phyloP scores from a whole-genome alignment of 1,139 yeast genomes.

The Meyerozyma guilliermondii region DNA sequence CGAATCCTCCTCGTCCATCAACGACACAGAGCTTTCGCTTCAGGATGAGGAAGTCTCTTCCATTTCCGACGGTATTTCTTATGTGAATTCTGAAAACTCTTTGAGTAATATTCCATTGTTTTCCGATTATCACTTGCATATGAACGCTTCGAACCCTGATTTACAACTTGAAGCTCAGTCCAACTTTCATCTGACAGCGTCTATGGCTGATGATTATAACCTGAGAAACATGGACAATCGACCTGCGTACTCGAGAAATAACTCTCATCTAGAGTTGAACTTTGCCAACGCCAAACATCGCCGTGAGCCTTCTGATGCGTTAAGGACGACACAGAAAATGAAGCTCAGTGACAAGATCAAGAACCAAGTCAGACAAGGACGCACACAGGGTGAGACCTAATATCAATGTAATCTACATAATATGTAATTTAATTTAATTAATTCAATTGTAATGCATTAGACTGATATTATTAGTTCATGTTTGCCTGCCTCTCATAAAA shows the following conservation, averaged over 20 bases:
- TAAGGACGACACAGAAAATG: slow-evolving; percentile 7
- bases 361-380: slow-evolving; percentile 29
- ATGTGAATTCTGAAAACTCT: slow-evolving; percentile 49
- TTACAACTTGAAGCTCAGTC: slow-evolving; percentile 24
- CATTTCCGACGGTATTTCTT: slow-evolving; percentile 48
- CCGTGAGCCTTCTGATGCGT: slow-evolving; percentile 4
- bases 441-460: not conserved
- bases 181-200: slow-evolving; percentile 20
- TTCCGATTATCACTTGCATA: slow-evolving; percentile 39
- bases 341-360: slow-evolving; percentile 32
- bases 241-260: slow-evolving; percentile 16
- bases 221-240: slow-evolving; percentile 5
- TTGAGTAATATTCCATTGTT: slow-evolving; percentile 54
- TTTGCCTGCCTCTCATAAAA: slow-evolving; percentile 75
- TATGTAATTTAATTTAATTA: slow-evolving; percentile 2
- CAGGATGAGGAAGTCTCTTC: slow-evolving; percentile 27
- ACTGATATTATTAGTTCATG: slow-evolving; percentile 10
- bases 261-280: slow-evolving; percentile 34
- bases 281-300: slow-evolving; percentile 16
- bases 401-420: not conserved
- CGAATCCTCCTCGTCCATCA: slow-evolving; percentile 6
- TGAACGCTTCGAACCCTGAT: slow-evolving; percentile 24
- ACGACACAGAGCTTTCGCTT: slow-evolving; percentile 19
- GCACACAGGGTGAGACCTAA: slow-evolving; percentile 13
- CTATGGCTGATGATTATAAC: slow-evolving; percentile 27